Base-by-base conservation (phyloP, 2,329 filamentous ascomycete genomes). In the Dichotomopilus funicola region DNA sequence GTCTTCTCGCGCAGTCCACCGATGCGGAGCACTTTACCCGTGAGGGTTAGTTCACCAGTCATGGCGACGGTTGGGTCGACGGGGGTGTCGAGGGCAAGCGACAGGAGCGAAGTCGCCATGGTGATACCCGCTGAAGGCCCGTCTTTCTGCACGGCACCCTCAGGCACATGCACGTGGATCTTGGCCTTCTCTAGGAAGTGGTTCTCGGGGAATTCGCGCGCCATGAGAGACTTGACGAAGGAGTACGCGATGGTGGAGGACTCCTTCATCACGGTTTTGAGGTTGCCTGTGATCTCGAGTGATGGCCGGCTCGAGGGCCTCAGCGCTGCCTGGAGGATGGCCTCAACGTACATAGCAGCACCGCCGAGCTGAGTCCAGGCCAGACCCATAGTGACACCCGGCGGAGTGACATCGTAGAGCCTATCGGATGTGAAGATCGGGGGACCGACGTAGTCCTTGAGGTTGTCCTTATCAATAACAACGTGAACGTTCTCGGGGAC, bases 341-440 rank as follows among this genome's bases (percentile, higher is more conserved):
- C 95, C 73, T 99, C 94, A 56, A 99, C 89, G 72, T 99, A 99
- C 70, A 99, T 85, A 51, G 94, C 94, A 4, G 94, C 90, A 57
- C 94, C 94, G 59, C 94, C 94, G 82, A 99, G 90, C 67, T 91
- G 89, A 6, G 95, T 99, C 94, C 94, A 99, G 6, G 94, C 94
- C 51, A 99, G 81, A 62, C 94, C 94, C 94, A 99, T 97, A 27
- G 91, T 89, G 12, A 99, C 94, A 72, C 94, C 94, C 1, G 94
- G 83, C 4, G 95, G 94, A 57, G 91, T 96, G 48, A 85, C 83
- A 65, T 99, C 94, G 76, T 97, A 99, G 11, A 99, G 79, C 53
- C 95, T 85, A 71, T 99, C 94, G 4, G 94, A 90, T 0, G 91
- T 99, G 74, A 96, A 99, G 53, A 97, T 83, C 1, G 94, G 91